Conservation (phyloP, 108 stramenopile species). For the Epithemia pelagica region DNA sequence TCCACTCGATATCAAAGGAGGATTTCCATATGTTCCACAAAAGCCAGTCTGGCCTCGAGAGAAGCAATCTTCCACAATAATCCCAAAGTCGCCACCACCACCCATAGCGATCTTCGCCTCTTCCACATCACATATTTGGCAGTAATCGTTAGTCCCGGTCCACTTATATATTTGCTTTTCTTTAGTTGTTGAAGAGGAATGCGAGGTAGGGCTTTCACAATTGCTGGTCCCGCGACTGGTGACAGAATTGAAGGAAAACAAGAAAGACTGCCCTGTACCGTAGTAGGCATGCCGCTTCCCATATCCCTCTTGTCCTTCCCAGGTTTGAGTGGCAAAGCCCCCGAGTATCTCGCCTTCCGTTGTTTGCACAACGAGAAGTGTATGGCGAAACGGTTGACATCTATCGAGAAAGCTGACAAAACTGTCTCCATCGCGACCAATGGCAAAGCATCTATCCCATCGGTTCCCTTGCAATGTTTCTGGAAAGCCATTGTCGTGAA, state of each 20-base stretch:
- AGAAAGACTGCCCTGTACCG: constrained; percentile 30
- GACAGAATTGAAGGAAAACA: constrained; percentile 15
- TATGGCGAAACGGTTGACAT: constrained; percentile 9
- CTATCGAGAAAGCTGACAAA: constrained; percentile 23
- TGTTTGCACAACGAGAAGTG: constrained; percentile 27
- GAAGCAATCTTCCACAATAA: constrained; percentile 27
- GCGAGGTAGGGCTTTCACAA: not conserved
- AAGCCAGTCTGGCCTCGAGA: constrained; percentile 21
- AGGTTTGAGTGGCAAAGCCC: constrained; percentile 28
- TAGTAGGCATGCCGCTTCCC: constrained; percentile 10
- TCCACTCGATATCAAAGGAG: constrained; percentile 17
- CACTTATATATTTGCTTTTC: constrained; percentile 17
- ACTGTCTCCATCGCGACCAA: constrained; percentile 29
- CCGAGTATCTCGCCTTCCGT: constrained; percentile 28
- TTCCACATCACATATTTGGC: constrained; percentile 31
- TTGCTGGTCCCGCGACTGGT: not conserved
- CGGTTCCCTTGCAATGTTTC: constrained; percentile 5
- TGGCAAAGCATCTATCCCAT: constrained; percentile 32
- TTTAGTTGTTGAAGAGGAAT: not conserved
- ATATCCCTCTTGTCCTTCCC: constrained; percentile 17
- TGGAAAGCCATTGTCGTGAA: constrained; percentile 18
- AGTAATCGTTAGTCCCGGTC: constrained; percentile 37
- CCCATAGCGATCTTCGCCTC: constrained; percentile 25
- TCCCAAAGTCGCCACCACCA: constrained; percentile 35
- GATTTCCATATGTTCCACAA: constrained; percentile 36